These are phyloP conservation scores for Ophiosphaerella narmari DNA, from an alignment of 2,329 filamentous ascomycete species.

Conservation along the genomic window DNA sequence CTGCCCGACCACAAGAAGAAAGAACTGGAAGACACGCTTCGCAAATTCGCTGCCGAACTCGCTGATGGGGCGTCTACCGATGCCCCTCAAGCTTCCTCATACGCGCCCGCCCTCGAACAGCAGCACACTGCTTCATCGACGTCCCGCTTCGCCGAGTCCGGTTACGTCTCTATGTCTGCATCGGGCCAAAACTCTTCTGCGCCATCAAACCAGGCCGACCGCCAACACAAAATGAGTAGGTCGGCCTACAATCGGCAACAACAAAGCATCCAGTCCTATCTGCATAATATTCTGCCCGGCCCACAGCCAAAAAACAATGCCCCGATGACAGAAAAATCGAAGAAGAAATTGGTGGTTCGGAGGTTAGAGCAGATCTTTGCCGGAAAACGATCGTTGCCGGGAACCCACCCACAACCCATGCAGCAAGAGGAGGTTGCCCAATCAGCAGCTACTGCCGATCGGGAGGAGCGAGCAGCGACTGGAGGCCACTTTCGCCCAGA, in stretches of 20 bases:
- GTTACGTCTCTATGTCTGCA: slow-evolving; percentile 65
- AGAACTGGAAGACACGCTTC: slow-evolving; percentile 74
- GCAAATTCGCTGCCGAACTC: slow-evolving; percentile 70
- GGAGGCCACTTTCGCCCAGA: slow-evolving; percentile 45
- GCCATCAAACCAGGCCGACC: slow-evolving; percentile 34
- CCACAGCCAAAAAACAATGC: slow-evolving; percentile 64
- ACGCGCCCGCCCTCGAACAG: slow-evolving; percentile 55
- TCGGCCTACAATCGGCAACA: slow-evolving; percentile 41
- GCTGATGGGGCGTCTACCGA: slow-evolving; percentile 47
- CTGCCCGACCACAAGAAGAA: slow-evolving; percentile 73
- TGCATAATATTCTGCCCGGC: slow-evolving; percentile 73
- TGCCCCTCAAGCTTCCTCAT: slow-evolving; percentile 37
- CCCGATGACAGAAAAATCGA: slow-evolving; percentile 71
- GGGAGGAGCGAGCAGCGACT: slow-evolving; percentile 46
- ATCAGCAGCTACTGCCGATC: slow-evolving; percentile 56
- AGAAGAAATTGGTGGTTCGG: slow-evolving; percentile 76
- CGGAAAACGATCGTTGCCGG: slow-evolving; percentile 60
- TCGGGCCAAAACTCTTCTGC: slow-evolving; percentile 52
- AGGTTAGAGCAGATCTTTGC: slow-evolving; percentile 82
- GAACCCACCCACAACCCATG: slow-evolving; percentile 55
- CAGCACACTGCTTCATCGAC: slow-evolving; percentile 64
- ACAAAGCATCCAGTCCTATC: slow-evolving; percentile 68
- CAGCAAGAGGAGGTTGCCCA: slow-evolving; percentile 63
- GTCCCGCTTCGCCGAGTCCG: slow-evolving; percentile 57
- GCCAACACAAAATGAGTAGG: slow-evolving; percentile 33